Evolutionary conservation across 2,329 filamentous ascomycete species (phyloP), one percentile per base, ranked within the genome.

Genomic region (Colletotrichum viniferum): DNA sequence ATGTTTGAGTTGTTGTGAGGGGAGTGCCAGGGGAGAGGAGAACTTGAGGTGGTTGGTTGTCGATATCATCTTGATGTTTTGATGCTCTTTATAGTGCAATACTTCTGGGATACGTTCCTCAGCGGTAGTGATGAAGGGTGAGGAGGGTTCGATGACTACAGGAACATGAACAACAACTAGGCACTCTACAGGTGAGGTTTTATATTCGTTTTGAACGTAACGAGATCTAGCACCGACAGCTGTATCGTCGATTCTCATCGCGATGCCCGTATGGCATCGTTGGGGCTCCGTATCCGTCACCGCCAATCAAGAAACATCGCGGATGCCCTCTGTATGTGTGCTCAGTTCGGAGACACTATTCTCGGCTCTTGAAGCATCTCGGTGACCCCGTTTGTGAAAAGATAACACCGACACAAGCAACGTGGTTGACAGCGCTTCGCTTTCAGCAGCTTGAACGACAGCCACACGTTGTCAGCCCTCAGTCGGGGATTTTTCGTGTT

Each of bases 81-180:
- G 43, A 21, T 48, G 43, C n/a, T 21, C 1, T 21, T 48, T 21
- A 0, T 2, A 1, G 1, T 52, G n/a, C 3, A 24, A 13, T 21
- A 21, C 1, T 21, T 52, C n/a, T 13, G 43, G 6, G 0, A 7
- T 52, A 0, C 0, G 10, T 4, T 52, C 13, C 0, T 24, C 4
- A 13, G 10, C 43, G 4, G 43, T 21, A 6, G 10, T 52, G 10
- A 7, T 52, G n/a, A n/a, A 21, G 43, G 1, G 43, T 12, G 4
- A 21, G n/a, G 5, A 52, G 43, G n/a, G 2, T 16, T 18, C 10
- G 38, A 43, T 10, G 4, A 10, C 10, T n/a, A 48, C 12, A 12
- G 38, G 10, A n/a, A 5, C 38, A 21, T 2, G 38, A 48, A n/a
- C 6, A 52, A 52, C 2, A 13, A 0, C n/a, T 21, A 21, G 43